Evolutionary conservation across 108 stramenopile genomes (phyloP).

Genomic region (Nitzschia sp.): DNA sequence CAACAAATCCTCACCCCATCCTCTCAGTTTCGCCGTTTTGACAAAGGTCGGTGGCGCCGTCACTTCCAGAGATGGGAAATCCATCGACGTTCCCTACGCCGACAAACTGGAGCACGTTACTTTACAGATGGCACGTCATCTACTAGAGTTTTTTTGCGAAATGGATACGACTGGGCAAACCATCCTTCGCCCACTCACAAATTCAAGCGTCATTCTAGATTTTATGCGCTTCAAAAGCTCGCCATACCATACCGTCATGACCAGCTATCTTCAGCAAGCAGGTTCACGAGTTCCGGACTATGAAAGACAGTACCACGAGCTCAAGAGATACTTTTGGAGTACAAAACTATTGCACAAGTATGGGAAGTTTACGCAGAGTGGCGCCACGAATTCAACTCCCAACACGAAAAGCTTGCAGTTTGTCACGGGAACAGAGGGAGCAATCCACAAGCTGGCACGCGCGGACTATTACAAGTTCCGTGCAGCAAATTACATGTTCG

Average conservation of each 20-base stretch:
- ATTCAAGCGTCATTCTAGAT: constrained; percentile 33
- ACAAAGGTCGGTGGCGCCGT: constrained; percentile 23
- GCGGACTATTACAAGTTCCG: constrained; percentile 42
- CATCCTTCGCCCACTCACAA: constrained; percentile 34
- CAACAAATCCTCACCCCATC: too few relatives aligned
- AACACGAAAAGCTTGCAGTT: constrained; percentile 27
- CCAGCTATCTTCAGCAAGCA: constrained; percentile 4
- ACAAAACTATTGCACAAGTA: constrained; percentile 17
- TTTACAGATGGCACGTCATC: constrained; percentile 4
- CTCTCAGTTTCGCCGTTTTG: constrained; percentile 21
- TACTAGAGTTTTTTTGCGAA: constrained; percentile 35
- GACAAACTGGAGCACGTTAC: constrained; percentile 14
- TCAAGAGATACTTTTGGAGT: constrained; percentile 26
- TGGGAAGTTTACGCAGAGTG: constrained; percentile 9
- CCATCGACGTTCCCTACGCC: constrained; percentile 13
- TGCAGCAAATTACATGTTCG: constrained; percentile 40
- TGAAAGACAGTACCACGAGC: constrained; percentile 29
- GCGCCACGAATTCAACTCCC: constrained; percentile 32
- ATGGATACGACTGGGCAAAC: constrained; percentile 1
- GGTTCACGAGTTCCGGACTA: constrained; percentile 14
- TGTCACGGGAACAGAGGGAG: constrained; percentile 30
- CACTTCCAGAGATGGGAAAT: constrained; percentile 14
- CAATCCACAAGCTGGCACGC: constrained; percentile 25
- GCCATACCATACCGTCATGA: constrained; percentile 26
- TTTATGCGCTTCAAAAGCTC: constrained; percentile 24